phyloP scores from a whole-genome alignment of 2,329 filamentous ascomycete species.

The Talaromyces piceae region DNA sequence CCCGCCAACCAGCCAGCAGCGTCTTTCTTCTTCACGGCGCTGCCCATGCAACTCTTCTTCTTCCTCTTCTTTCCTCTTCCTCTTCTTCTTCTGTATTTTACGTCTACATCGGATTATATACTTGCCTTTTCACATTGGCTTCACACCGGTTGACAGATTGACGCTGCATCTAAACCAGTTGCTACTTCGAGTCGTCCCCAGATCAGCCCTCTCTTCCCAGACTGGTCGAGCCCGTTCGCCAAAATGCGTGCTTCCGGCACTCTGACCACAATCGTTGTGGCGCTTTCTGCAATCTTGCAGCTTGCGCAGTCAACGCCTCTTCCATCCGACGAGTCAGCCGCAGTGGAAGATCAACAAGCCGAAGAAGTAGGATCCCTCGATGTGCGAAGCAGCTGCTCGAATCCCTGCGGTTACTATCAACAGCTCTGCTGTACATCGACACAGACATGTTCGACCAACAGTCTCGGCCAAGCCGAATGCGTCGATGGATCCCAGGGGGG shows the following conservation, averaged over 20 bases:
- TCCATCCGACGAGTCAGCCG: constrained; percentile 14
- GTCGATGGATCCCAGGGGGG: constrained; percentile 14
- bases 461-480: constrained; percentile 43
- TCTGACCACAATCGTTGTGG: constrained; percentile 19
- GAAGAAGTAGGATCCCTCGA: constrained; percentile 15
- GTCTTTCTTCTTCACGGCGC: constrained; percentile 1
- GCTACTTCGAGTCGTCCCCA: too few species aligned
- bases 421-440: constrained; percentile 44
- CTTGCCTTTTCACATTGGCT: not conserved
- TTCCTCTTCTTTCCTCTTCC: not conserved
- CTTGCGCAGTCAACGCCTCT: constrained; percentile 25
- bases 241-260: constrained; percentile 21
- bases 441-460: constrained; percentile 45
- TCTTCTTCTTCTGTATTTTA: not conserved
- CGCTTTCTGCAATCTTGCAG: constrained; percentile 20
- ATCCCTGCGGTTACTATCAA: constrained; percentile 45
- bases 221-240: constrained; percentile 5
- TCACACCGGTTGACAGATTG: not conserved
- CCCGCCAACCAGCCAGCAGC: constrained; percentile 3
- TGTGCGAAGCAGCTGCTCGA: constrained; percentile 34
- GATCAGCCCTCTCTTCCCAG: not conserved
- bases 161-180: not conserved
- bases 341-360: not conserved
- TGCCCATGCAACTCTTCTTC: constrained; percentile 2
- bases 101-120: not conserved